Evolutionary conservation across 208 protist genomes (phyloP).

Genomic region (Leishmania lainsoni): DNA sequence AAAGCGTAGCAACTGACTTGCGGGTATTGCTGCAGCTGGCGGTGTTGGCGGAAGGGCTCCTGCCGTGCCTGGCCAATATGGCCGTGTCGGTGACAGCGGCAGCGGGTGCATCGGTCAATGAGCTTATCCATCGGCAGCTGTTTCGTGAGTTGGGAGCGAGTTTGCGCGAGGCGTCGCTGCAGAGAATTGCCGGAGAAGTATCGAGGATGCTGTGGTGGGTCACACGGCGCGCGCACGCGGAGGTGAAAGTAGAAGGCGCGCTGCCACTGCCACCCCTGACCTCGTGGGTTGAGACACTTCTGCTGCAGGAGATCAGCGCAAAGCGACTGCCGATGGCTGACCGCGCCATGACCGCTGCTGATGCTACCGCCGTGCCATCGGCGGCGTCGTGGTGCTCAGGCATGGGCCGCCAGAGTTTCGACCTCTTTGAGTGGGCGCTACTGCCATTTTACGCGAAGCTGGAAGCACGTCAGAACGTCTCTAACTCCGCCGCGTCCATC

Average conservation of each 20-base stretch:
- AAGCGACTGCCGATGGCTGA: background rate
- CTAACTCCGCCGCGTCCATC: background rate
- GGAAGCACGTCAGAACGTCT: background rate
- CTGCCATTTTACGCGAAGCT: slow-evolving; percentile 29
- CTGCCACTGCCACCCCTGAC: background rate
- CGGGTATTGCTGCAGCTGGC: slow-evolving; percentile 9
- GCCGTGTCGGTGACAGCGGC: background rate
- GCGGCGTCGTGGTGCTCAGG: background rate
- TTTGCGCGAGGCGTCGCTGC: slow-evolving; percentile 11
- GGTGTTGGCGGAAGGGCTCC: background rate
- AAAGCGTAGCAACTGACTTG: background rate
- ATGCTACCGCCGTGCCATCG: background rate
- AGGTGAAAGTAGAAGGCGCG: background rate
- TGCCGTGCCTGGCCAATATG: background rate
- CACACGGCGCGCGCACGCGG: slow-evolving; percentile 7
- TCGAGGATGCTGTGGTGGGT: slow-evolving; percentile 28
- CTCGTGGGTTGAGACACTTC: slow-evolving; percentile 17
- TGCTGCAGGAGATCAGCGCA: slow-evolving; percentile 8
- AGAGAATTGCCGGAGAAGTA: slow-evolving; percentile 14
- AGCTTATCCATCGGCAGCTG: slow-evolving; percentile 4
- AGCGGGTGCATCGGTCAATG: background rate
- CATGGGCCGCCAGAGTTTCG: slow-evolving; percentile 1
- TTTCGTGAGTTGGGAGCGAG: background rate
- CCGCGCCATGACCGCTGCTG: background rate
- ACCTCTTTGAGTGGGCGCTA: slow-evolving; percentile 29